Evolutionary conservation across 768 basidiomycete genomes (phyloP), one percentile per base, ranked within the genome.

Genomic region (Pholiota microspora): DNA sequence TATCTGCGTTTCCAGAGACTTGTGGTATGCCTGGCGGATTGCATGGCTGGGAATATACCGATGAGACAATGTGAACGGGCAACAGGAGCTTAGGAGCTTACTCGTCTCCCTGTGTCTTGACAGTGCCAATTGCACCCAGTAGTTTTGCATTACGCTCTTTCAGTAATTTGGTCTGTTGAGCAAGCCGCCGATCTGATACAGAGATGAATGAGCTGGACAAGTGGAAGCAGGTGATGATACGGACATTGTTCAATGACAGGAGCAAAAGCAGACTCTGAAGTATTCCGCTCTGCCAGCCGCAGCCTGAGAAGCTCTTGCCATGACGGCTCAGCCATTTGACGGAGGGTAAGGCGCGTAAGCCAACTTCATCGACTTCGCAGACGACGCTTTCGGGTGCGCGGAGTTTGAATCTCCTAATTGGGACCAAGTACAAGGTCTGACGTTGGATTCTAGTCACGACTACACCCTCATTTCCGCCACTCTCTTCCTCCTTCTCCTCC

Each of bases 1-100:
- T 69, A 98, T 90, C 67, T 98, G 94, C 3, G 89, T 87, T 70
- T 98, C 95, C 45, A 98, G 84, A 16, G 96, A 97, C 0, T 86
- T 77, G 69, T 95, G 85, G 70, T 96, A 93, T 13, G 94, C 94
- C 32, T 88, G 83, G 38, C 88, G 85, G 36, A 95, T 88, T 23
- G 92, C 87, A 67, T 93, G 90, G 59, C 89, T 93, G 62, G 53
- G 58, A 48, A 25, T 32, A 51, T 53, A n/a, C n/a, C 46, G 59
- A 64, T 65, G 38, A 66, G 57, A 25, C 56, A n/a, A 48, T 24
- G 36, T 45, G 35, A 54, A 27, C 49, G 55, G 25, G 51, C 49
- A 51, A 23, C 28, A 34, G 31, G 40, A 44, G 27, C 5, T 31
- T n/a, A n/a, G n/a, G 15, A 7, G 62, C 88, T 60, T 66, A 92